phyloP scores from a whole-genome alignment of 1,284 basidiomycete genomes.

The Bjerkandera adusta region DNA sequence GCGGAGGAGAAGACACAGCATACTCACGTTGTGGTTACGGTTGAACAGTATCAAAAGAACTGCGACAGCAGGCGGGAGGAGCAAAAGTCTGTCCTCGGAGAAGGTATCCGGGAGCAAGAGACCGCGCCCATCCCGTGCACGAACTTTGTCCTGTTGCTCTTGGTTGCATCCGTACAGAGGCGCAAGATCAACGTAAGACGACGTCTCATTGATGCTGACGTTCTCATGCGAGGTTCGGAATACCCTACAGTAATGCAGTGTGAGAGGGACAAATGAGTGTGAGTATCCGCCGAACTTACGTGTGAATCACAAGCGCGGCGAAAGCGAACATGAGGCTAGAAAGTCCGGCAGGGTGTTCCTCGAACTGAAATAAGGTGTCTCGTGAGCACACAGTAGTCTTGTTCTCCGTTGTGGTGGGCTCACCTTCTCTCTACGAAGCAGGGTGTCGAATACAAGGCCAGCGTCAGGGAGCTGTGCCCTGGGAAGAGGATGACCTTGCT shows the following conservation, averaged over 20 bases:
- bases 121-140: conserved; percentile 63
- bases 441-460: conserved; percentile 74
- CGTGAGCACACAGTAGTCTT: not conserved
- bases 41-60: conserved; percentile 78
- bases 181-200: conserved; percentile 83
- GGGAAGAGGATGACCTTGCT: conserved; percentile 63
- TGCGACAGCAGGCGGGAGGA: conserved; percentile 77
- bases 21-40: conserved; percentile 80
- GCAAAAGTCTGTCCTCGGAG: conserved; percentile 73
- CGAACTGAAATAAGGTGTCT: conserved; percentile 48
- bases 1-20: not conserved
- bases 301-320: conserved; percentile 80
- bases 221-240: conserved; percentile 72
- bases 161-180: conserved; percentile 76
- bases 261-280: not conserved
- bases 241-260: conserved; percentile 45
- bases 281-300: conserved; percentile 33
- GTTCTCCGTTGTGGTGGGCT: conserved; percentile 13
- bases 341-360: conserved; percentile 73
- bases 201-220: conserved; percentile 78
- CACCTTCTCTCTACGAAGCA: conserved; percentile 58
- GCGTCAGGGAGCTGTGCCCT: conserved; percentile 71
- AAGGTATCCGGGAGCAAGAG: conserved; percentile 69
- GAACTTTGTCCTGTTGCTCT: conserved; percentile 59
- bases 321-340: conserved; percentile 81